phyloP scores from a whole-genome alignment of 352 stramenopile genomes.

The Globisporangium paroecandrum region DNA sequence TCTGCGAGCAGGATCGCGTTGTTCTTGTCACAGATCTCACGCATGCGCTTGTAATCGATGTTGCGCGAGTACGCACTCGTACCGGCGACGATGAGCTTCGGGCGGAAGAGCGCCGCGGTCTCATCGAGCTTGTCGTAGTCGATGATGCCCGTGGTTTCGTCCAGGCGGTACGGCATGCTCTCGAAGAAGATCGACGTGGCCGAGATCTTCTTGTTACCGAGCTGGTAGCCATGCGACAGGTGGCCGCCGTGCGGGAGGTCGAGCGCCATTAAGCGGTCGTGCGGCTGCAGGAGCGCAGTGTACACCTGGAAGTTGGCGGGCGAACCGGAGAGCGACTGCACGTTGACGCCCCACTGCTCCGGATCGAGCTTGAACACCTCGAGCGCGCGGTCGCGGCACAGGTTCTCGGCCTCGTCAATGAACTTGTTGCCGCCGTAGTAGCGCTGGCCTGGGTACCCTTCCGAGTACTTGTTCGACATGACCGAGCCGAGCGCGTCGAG shows the following conservation, averaged over 20 bases:
- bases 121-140: constrained; percentile 99
- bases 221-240: constrained; percentile 98
- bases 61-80: constrained; percentile 98
- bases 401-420: constrained; percentile 97
- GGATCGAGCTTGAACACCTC: constrained; percentile 96
- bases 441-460: constrained; percentile 93
- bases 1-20: constrained; percentile 97
- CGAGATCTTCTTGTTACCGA: constrained; percentile 99
- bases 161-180: constrained; percentile 98
- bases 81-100: constrained; percentile 98
- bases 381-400: constrained; percentile 97
- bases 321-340: constrained; percentile 97
- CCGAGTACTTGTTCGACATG: constrained; percentile 99
- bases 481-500: constrained; percentile 97
- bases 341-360: constrained; percentile 95
- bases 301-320: constrained; percentile 99
- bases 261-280: constrained; percentile 98
- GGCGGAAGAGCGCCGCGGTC: constrained; percentile 91
- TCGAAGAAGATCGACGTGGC: constrained; percentile 99
- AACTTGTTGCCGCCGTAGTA: constrained; percentile 99
- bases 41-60: constrained; percentile 99
- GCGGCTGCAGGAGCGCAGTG: constrained; percentile 96
- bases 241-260: constrained; percentile 98
- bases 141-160: constrained; percentile 96
- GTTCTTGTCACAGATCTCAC: constrained; percentile 92